A percentile compares a stretch with the other conserved stretches of the same genome.
Conservation (phyloP, 2,329 filamentous ascomycete genomes). For the Colletotrichum chrysophilum region DNA sequence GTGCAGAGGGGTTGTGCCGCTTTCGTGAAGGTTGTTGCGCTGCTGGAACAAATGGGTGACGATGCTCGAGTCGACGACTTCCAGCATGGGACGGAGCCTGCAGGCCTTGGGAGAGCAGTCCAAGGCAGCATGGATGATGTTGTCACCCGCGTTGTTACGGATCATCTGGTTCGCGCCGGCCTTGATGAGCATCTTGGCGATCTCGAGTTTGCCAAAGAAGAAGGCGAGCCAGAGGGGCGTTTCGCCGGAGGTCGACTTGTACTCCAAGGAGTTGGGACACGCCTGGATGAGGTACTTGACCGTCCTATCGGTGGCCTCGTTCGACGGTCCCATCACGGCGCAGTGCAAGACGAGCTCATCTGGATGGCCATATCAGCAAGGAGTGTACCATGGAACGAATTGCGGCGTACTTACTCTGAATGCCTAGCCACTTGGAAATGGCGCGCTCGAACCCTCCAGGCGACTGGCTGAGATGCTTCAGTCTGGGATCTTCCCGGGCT, state of each 20-base stretch:
- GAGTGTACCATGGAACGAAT: not conserved
- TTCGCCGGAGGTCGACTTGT: conserved; percentile 59
- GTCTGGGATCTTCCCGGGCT: conserved; percentile 63
- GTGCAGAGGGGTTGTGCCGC: conserved; percentile 69
- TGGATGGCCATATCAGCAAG: conserved; percentile 33
- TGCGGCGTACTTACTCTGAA: conserved; percentile 54
- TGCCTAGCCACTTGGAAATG: conserved; percentile 66
- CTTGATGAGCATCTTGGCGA: conserved; percentile 66
- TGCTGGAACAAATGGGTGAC: conserved; percentile 64
- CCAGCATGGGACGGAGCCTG: conserved; percentile 53
- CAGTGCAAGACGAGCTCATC: conserved; percentile 71
- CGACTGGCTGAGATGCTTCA: conserved; percentile 65
- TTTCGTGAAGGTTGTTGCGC: conserved; percentile 55
- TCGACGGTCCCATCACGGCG: conserved; percentile 55
- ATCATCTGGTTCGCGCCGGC: conserved; percentile 73
- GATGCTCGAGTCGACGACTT: conserved; percentile 62
- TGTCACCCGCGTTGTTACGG: conserved; percentile 66
- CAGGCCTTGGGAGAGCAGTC: conserved; percentile 33
- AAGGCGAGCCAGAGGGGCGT: conserved; percentile 77
- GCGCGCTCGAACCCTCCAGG: conserved; percentile 68
- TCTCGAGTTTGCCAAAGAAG: conserved; percentile 55
- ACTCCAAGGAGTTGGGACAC: conserved; percentile 66
- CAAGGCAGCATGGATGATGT: conserved; percentile 69
- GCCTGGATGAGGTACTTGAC: conserved; percentile 70
- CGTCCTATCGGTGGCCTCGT: conserved; percentile 52